Conservation (phyloP, 2,329 filamentous ascomycete species). For the Alternaria dauci region DNA sequence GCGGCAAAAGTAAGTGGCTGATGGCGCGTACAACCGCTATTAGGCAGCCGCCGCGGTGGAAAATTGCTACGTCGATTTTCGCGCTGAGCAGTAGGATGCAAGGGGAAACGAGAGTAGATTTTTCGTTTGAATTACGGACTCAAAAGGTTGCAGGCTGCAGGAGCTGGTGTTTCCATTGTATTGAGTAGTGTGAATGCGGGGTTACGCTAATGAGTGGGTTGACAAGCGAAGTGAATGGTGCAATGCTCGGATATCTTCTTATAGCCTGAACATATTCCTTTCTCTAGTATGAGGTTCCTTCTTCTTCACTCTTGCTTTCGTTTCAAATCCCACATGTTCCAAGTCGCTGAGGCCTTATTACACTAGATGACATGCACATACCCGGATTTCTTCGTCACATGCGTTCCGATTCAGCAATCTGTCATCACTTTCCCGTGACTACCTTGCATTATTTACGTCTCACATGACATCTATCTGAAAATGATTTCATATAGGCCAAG, state of each 20-base stretch:
- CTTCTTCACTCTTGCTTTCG: too few species aligned
- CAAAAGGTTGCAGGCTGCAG: neutral
- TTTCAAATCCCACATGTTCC: too few species aligned
- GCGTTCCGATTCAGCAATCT: too few species aligned
- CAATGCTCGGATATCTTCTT: neutral
- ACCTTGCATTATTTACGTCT: too few species aligned
- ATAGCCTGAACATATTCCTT: neutral
- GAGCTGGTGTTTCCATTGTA: neutral
- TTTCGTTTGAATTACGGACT: neutral
- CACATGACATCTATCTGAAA: too few species aligned
- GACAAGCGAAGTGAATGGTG: neutral
- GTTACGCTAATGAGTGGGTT: neutral
- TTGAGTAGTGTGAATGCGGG: neutral
- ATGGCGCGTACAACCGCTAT: neutral
- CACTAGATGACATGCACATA: too few species aligned
- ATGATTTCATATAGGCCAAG: too few species aligned
- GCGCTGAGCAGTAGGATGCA: neutral
- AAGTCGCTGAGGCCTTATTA: too few species aligned
- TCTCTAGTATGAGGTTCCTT: neutral
- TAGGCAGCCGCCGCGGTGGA: too few species aligned
- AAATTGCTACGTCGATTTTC: neutral
- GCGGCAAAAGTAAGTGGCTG: neutral
- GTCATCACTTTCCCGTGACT: too few species aligned
- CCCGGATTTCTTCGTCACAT: too few species aligned
- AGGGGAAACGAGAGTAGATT: neutral